A percentile compares a stretch with the other conserved stretches of the same genome.
Conservation (phyloP, 768 basidiomycete species). For the Cantharellus anzutake region DNA sequence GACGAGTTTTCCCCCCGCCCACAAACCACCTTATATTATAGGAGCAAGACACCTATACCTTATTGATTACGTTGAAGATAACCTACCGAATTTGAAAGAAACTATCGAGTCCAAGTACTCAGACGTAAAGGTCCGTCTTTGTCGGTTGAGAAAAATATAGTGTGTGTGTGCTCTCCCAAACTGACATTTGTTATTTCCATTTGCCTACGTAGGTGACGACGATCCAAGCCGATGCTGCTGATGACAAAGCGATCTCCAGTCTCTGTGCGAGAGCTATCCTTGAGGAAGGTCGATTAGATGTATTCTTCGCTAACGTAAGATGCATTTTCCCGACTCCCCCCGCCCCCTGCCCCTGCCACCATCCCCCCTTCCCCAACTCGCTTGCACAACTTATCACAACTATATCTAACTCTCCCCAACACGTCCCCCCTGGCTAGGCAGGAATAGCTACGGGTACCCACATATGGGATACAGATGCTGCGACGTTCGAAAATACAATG, state of each 20-base stretch:
- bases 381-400: background rate
- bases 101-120: conserved; percentile 50
- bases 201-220: conserved; percentile 39
- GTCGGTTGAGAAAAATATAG: background rate
- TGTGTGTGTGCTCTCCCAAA: no score
- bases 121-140: conserved; percentile 49
- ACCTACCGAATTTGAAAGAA: conserved; percentile 50
- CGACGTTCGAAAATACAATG: conserved; percentile 57
- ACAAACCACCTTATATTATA: background rate
- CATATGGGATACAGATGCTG: conserved; percentile 36
- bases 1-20: background rate
- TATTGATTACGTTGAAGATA: conserved; percentile 45
- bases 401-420: no score
- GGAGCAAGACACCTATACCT: conserved; percentile 7
- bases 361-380: background rate
- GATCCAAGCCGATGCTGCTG: conserved; percentile 66
- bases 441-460: conserved; percentile 31
- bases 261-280: conserved; percentile 53
- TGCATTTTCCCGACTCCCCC: background rate
- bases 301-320: conserved; percentile 87
- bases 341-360: no score
- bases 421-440: conserved; percentile 27
- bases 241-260: conserved; percentile 44
- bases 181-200: no score
- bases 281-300: conserved; percentile 75